Evolutionary conservation across 2,329 filamentous ascomycete species (phyloP), one percentile per base, ranked within the genome.

Genomic region (Cladosporium cucumerinum): DNA sequence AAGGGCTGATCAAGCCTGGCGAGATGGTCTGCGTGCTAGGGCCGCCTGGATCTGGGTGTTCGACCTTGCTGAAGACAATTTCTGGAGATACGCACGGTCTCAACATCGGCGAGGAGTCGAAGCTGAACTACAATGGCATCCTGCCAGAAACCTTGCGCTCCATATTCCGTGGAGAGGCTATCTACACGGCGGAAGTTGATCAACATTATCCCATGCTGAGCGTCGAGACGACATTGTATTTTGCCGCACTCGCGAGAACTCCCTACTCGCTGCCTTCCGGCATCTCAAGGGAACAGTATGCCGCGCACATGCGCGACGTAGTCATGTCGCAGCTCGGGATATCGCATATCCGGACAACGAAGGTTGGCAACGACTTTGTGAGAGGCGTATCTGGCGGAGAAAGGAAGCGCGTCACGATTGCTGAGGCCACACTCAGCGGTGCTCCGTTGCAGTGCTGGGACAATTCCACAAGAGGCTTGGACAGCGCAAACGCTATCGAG

Each of bases 171-270:
- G 92, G 92, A 69, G 92, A 96, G 78, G 90, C 90, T 66, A 93
- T 95, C 75, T 95, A 95, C 78, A 93, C 90, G 0, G 90, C 90
- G 66, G 91, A 95, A 76, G 88, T 91, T 34, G 92, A 96, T 74
- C 88, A 90, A 4, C 90, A 93, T 77, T 93, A 93, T 72, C 89
- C 90, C 14, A 85, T 88, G 78, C 79, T 94, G 70, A 88, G 85
- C 1, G 91, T 94, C 49, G 90, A 90, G 60, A 89, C 94, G 71
- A 95, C 91, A 1, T 82, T 94, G 55, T 88, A 86, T 62, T 94
- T 94, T 67, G 91, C 91, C n/a, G 90, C 91, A 5, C 82, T 86
- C 21, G 89, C 90, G 8, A 84, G 89, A 62, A 85, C 88, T 57
- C 88, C 89, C 2, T 84, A 85, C 46, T 71, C 84, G 34, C 81